Evolutionary conservation across 208 protist species (phyloP), one percentile per base, ranked within the genome.

Genomic region (Crithidia thermophila): DNA sequence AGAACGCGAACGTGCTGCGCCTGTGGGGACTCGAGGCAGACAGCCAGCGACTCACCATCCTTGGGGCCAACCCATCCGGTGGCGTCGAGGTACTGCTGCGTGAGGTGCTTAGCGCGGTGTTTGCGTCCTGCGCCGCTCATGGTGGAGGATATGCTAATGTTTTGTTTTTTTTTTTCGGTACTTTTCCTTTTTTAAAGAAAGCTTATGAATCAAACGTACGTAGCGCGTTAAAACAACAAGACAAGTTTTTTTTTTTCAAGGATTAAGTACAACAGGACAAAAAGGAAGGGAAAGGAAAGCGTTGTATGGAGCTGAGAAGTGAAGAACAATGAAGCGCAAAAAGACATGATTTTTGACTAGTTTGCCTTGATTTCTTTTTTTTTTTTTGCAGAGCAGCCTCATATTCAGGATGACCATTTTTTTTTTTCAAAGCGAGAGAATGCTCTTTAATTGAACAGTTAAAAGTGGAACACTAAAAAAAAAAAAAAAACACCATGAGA

Each of bases 41-140:
- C 69, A 21, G 81, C 89, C n/a, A 94, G 57, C 39, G 39, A 59
- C 63, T 94, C 76, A 8, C 67, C 72, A 3, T 83, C 77, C 27
- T 64, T 58, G 2, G 77, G 82, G 0, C 84, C 85, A 2, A 37
- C 69, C 87, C 89, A 94, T 4, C 63, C 79, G 20, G 72, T 61
- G 9, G 62, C 53, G 49, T 92, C 82, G 9, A 94, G 67, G 64
- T 87, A 94, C 70, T 91, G 82, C 27, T 53, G 68, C 25, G 89
- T 94, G 42, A 93, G 73, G 60, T 94, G 86, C 78, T 94, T 94
- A 20, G 89, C 89, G 23, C 89, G 84, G 62, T 94, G 89, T 64
- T 91, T 92, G 25, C 89, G 73, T 8, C 89, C 89, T 45, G 77
- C 79, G 0, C 89, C 89, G 56, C 86, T 93, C 89, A 94, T 94